phyloP scores from a whole-genome alignment of 169 alveolate genomes.

The Plasmodium reichenowi region DNA sequence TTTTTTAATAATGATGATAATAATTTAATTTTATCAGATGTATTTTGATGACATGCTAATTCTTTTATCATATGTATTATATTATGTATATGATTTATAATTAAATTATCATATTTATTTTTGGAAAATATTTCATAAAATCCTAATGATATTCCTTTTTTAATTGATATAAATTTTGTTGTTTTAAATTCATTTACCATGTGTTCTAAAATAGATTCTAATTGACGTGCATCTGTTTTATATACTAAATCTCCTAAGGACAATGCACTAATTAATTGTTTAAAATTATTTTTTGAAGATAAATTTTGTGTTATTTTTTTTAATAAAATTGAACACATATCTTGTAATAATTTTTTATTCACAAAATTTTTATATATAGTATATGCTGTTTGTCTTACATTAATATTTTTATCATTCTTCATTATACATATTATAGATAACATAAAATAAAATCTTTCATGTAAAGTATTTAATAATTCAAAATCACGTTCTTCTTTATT shows the following conservation, averaged over 20 bases:
- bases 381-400: constrained; percentile 72
- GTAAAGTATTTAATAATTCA: constrained; percentile 36
- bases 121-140: constrained; percentile 74
- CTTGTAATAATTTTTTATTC: constrained; percentile 67
- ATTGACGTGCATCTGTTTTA: constrained; percentile 44
- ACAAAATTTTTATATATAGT: constrained; percentile 60
- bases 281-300: constrained; percentile 60
- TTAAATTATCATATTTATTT: constrained; percentile 35
- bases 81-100: constrained; percentile 37
- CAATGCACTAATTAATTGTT: constrained; percentile 67
- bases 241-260: constrained; percentile 67
- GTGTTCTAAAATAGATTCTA: constrained; percentile 55
- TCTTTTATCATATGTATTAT: constrained; percentile 74
- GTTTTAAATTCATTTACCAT: constrained; percentile 65
- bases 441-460: constrained; percentile 74
- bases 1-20: constrained; percentile 40
- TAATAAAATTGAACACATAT: constrained; percentile 69
- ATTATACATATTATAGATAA: constrained; percentile 69
- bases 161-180: constrained; percentile 49
- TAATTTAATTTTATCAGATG: constrained; percentile 45
- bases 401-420: constrained; percentile 71
- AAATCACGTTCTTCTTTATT: constrained; percentile 62
- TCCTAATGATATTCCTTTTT: constrained; percentile 66
- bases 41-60: constrained; percentile 50
- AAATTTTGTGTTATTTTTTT: constrained; percentile 74